phyloP scores from a whole-genome alignment of 441 rosid species.

The Brassica hybrid region DNA sequence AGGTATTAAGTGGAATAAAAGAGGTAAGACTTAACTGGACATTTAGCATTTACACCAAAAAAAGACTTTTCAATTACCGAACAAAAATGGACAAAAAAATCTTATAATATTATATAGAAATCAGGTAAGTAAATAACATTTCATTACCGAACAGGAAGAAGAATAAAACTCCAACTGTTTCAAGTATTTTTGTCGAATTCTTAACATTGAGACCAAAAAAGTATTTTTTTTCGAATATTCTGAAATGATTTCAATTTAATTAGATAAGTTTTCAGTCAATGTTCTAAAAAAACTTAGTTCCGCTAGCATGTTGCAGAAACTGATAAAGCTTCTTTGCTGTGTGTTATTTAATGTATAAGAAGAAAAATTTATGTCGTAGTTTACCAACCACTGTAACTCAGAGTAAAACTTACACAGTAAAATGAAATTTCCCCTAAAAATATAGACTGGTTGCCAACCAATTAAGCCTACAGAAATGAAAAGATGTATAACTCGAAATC shows the following conservation, averaged over 20 bases:
- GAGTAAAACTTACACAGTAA: neutral
- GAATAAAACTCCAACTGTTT: neutral
- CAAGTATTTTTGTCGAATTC: neutral
- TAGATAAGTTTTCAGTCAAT: neutral
- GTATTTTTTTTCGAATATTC: neutral
- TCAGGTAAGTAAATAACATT: neutral
- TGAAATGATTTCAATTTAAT: neutral
- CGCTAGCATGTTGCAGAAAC: neutral
- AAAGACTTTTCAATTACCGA: neutral
- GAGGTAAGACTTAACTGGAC: neutral
- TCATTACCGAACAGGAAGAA: neutral
- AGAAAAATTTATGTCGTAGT: neutral
- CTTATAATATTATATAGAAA: neutral
- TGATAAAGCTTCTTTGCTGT: constrained; percentile 7
- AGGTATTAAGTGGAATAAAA: neutral
- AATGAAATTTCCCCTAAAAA: neutral
- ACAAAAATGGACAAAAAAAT: neutral
- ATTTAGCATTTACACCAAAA: neutral
- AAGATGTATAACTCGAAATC: constrained; percentile 13
- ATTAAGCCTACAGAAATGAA: neutral
- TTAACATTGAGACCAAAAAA: no score
- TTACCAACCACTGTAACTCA: constrained; percentile 9
- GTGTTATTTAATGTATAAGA: neutral
- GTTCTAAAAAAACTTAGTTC: neutral
- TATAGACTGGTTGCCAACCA: neutral